These are phyloP conservation scores for Hanseniaspora lachancei DNA, from an alignment of 805 yeast species.

Conservation along the genomic window DNA sequence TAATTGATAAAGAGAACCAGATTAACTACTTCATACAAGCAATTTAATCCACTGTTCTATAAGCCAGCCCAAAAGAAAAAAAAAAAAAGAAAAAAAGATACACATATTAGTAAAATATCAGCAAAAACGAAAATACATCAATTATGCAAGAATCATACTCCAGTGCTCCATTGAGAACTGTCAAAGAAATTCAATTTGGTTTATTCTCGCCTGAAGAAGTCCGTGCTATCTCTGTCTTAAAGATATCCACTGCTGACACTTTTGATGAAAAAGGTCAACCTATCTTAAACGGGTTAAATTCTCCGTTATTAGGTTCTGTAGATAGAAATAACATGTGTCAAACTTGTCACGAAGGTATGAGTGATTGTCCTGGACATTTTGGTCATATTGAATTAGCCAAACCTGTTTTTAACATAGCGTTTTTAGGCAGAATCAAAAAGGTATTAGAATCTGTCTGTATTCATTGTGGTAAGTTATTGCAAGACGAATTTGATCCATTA, in stretches of 20 bases:
- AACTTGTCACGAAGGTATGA: conserved; percentile 98
- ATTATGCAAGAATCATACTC: conserved; percentile 51
- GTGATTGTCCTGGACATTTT: conserved; percentile 98
- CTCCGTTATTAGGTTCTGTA: conserved; percentile 92
- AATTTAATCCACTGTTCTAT: too few species aligned
- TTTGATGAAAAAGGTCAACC: conserved; percentile 97
- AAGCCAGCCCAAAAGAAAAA: neutral
- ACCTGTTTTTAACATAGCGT: conserved; percentile 96
- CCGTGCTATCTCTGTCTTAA: conserved; percentile 94
- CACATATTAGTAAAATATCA: neutral
- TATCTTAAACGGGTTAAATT: conserved; percentile 91
- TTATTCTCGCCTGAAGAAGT: conserved; percentile 93
- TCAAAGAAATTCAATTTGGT: conserved; percentile 97
- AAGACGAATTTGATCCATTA: conserved; percentile 57
- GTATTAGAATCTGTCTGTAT: conserved; percentile 94
- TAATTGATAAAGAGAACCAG: too few species aligned
- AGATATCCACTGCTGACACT: conserved; percentile 97
- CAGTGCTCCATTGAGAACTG: conserved; percentile 94
- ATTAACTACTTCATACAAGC: too few species aligned
- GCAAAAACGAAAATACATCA: too few species aligned
- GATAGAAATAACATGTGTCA: conserved; percentile 97
- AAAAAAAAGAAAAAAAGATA: conserved; percentile 3
- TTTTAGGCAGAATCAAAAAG: conserved; percentile 83
- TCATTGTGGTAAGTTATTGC: conserved; percentile 90
- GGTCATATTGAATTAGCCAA: conserved; percentile 97